Evolutionary conservation across 352 stramenopile species (phyloP), one percentile per base, ranked within the genome.

Genomic region (Phytopythium sindhum): DNA sequence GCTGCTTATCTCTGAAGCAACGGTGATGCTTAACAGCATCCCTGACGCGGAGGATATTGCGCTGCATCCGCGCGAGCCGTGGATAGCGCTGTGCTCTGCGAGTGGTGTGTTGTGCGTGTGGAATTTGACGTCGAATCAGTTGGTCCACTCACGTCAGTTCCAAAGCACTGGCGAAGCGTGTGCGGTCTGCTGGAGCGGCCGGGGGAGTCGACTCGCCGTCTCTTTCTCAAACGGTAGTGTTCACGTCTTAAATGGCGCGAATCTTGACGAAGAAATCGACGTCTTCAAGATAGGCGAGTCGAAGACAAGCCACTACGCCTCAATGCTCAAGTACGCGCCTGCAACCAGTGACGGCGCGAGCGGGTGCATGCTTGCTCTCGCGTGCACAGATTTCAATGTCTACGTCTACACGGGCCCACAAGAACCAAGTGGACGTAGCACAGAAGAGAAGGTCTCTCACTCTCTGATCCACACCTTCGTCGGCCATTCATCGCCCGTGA

Each of bases 331-430:
- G 58, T 95, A 91, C 35, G 82, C 70, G 1, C 70, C 77, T 8
- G 4, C 56, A 2, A 69, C 55, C 6, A 54, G 59, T 31, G 57
- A 64, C 45, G 15, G n/a, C 37, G 52, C 41, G 39, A 64, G 15
- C 37, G 64, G 61, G 61, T 77, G 57, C 10, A n/a, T 61, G 70
- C 74, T 73, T 64, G 82, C 64, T 55, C 67, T 75, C 19, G 86
- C 73, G 1, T 91, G 75, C 65, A 78, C 83, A 26, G 81, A 96
- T 64, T 90, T 77, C 48, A 81, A 77, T 29, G 76, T 96, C 21
- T 95, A 95, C 68, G 70, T 96, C 9, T 93, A 93, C 57, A 21
- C 60, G 9, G 59, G 33, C 19, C 15, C n/a, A 14, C 31, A 55
- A 55, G 26, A 53, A 31, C 58, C 23, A 60, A 11, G 10, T 5